Evolutionary conservation across 1,284 basidiomycete species (phyloP).

Genomic region (Hypsizygus ulmarius): DNA sequence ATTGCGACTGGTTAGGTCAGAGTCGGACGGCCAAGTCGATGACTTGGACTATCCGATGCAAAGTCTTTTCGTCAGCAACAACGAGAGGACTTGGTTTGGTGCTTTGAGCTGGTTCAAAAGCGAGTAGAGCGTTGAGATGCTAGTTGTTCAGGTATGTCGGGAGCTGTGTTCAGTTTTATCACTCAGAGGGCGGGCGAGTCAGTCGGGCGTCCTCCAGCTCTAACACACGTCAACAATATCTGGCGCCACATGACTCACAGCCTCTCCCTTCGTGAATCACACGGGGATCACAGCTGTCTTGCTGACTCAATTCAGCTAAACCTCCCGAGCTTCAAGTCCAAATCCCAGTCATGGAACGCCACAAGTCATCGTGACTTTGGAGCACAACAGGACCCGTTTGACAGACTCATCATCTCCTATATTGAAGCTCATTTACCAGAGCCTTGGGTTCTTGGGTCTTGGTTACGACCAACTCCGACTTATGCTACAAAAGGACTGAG

Average conservation of each 20-base stretch:
- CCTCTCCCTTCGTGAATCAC: slow-evolving; percentile 5
- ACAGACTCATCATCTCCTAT: not conserved
- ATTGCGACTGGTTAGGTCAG: slow-evolving; percentile 34
- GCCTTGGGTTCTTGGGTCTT: not conserved
- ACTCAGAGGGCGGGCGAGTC: slow-evolving; percentile 21
- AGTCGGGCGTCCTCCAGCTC: slow-evolving; percentile 15
- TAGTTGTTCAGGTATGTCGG: not conserved
- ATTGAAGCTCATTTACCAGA: slow-evolving; percentile 1
- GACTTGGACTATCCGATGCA: slow-evolving; percentile 45
- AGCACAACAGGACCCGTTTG: not conserved
- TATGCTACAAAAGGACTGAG: too few relatives aligned
- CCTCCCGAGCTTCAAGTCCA: not conserved
- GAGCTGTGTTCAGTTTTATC: slow-evolving; percentile 14
- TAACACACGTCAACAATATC: slow-evolving; percentile 23
- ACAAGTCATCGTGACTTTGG: not conserved
- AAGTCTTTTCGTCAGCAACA: slow-evolving; percentile 30
- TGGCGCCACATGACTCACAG: slow-evolving; percentile 23
- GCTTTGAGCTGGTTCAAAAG: not conserved
- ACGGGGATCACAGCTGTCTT: slow-evolving; percentile 4
- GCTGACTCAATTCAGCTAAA: slow-evolving; percentile 5
- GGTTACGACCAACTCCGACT: too few relatives aligned
- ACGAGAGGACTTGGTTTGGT: slow-evolving; percentile 15
- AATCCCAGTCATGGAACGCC: not conserved
- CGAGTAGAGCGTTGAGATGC: not conserved
- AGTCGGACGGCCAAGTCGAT: slow-evolving; percentile 40